These are phyloP conservation scores for Thinopyrum elongatum DNA, from an alignment of 176 grass and related monocot genomes.

Conservation along the genomic window DNA sequence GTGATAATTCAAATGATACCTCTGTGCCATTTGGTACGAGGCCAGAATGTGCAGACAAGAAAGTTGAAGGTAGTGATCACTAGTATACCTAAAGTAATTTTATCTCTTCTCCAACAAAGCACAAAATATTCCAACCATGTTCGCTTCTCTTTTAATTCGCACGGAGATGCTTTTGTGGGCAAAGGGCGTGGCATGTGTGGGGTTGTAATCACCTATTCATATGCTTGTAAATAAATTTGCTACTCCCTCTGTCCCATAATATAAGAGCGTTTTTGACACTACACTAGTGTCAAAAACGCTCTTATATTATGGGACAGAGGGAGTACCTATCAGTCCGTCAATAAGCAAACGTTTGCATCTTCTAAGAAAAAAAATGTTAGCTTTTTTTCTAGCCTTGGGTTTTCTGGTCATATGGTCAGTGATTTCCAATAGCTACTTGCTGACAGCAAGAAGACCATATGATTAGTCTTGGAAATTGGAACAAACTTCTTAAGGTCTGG, in stretches of 20 bases:
- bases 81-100: neutral
- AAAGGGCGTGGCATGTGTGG: neutral
- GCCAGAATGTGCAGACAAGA: slow-evolving; percentile 6
- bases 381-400: neutral
- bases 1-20: neutral
- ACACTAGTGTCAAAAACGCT: too few relatives aligned
- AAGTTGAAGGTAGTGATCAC: neutral
- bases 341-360: neutral
- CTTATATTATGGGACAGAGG: too few relatives aligned
- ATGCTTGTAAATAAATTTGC: too few relatives aligned
- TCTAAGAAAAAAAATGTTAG: neutral
- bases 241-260: too few relatives aligned
- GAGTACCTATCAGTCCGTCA: too few relatives aligned
- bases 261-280: too few relatives aligned
- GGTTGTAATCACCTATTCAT: too few relatives aligned
- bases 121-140: neutral
- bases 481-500: neutral
- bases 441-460: neutral
- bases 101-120: neutral
- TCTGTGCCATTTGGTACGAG: neutral
- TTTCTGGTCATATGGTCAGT: slow-evolving; percentile 2
- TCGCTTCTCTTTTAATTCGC: neutral
- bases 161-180: neutral
- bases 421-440: neutral
- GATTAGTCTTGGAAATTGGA: slow-evolving; percentile 4